Base-by-base conservation (phyloP, 1,284 basidiomycete genomes). In the Cutaneotrichosporon sp. region DNA sequence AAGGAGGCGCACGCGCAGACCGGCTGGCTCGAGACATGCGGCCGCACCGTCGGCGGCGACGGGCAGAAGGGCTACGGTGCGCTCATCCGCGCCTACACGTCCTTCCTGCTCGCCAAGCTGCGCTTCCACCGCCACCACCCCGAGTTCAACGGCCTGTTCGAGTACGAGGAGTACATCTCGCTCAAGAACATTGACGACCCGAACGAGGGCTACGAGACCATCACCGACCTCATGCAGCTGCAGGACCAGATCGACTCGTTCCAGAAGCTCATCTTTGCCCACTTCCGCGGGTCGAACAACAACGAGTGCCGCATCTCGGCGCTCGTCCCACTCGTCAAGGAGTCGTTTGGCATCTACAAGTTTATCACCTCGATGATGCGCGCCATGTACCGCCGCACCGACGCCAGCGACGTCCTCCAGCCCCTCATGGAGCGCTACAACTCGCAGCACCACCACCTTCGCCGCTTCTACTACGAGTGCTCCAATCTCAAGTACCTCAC, bases 201-300 rank as follows among this genome's bases (percentile, higher is more conserved):
- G 10, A 97, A 97, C 75, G 94, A 97, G 83, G 94, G 94, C 54
- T 97, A 95, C 72, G 94, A 97, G 79, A 97, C 93, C 1, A 97
- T 97, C 68, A 89, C 87, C 24, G 94, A 97, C 78, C 86, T 97
- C 52, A 97, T 97, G 94, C 87, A 87, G 27, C 83, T 97, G 51
- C 94, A 97, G 83, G 94, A 97, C 76, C 92, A 95, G 77, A 97
- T 97, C 60, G 94, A 97, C 74, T 91, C 92, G 4, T 97, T 97
- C 83, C 93, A 97, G 75, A 93, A 94, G 80, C 89, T 94, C 82
- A 88, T 97, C 63, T 97, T 97, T 75, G 87, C 92, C 10, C 90
- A 93, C 79, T 97, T 97, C 83, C 85, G 88, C 59, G 87, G 90
- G 65, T 92, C 92, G 20, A 84, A 87, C 54, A 97, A 95, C 77